Evolutionary conservation across 768 basidiomycete species (phyloP), one percentile per base, ranked within the genome.

Genomic region (Mycena floridula): DNA sequence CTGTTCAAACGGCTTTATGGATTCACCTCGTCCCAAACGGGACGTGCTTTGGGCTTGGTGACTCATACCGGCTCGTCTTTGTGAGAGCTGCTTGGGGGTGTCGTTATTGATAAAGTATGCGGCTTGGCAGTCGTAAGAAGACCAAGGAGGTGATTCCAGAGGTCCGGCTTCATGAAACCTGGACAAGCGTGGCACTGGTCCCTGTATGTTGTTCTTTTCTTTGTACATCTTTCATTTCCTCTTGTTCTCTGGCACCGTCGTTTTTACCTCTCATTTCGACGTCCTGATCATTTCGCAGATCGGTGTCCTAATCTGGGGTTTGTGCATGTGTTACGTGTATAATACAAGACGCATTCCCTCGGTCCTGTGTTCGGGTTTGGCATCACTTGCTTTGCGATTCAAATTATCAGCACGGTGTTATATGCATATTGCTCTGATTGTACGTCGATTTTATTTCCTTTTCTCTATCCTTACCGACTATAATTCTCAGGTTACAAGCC

Each of bases 1-100:
- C 50, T 54, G 12, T 54, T 54, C 48, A 40, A 13, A 7, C 32
- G 32, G 13, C 32, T 35, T 15, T 35, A 35, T 18, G 3, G 18
- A 13, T 35, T 35, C 32, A 35, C 13, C 32, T 13, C 32, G 4
- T 3, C 32, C 18, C 32, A 35, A 35, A 35, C 32, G 7, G 32
- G 32, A 3, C 7, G 13, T 3, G 32, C 32, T 35, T 18, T 35
- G 3, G 32, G 32, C 18, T 18, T 35, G 15, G 32, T 13, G 18
- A 35, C 32, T 15, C 32, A 15, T 35, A 35, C 18, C 32, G 32
- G 32, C 7, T 35, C 32, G 3, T 15, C 32, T 15, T 18, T 35
- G 7, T 13, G 32, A 3, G 32, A 35, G 18, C 32, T 35, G 15
- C 18, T 35, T 13, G 32, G 32, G 4, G 32, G 32, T 3, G 7